Percentiles rank a stretch among this genome's conserved stretches.
phyloP scores from a whole-genome alignment of 306 rosid genomes.

The Acacia acuminata region DNA sequence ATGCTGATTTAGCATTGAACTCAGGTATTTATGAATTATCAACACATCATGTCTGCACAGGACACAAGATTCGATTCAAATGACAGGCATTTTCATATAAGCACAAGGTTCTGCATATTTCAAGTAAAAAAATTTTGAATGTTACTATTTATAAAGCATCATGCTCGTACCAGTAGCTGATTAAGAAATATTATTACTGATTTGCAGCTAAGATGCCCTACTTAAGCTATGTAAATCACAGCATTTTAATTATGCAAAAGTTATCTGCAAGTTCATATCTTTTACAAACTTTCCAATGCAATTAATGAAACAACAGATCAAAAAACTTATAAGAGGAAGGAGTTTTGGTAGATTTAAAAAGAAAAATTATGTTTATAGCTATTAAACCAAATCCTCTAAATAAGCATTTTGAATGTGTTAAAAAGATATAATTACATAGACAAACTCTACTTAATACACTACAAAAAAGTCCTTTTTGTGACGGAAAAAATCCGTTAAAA shows the following conservation, averaged over 20 bases:
- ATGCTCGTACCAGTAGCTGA: conserved; percentile 9
- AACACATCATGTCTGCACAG: neutral
- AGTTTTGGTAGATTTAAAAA: too few species aligned
- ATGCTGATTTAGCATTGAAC: conserved; percentile 22
- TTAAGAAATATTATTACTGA: neutral
- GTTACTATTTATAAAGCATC: neutral
- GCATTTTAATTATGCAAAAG: neutral
- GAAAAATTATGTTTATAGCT: too few species aligned
- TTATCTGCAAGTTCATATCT: conserved; percentile 17
- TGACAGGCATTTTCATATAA: conserved; percentile 19
- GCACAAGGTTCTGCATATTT: neutral
- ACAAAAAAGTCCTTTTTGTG: too few species aligned
- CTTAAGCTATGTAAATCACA: conserved; percentile 14
- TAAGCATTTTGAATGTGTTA: too few species aligned
- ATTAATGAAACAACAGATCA: neutral
- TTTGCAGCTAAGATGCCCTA: conserved; percentile 1
- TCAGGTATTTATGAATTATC: conserved; percentile 25
- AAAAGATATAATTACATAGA: too few species aligned
- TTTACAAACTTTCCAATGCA: conserved; percentile 15
- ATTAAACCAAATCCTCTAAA: too few species aligned
- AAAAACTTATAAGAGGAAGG: too few species aligned
- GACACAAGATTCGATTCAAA: conserved; percentile 23
- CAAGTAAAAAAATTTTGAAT: neutral
- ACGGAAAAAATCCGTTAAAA: too few species aligned
- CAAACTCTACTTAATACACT: too few species aligned